Conservation (phyloP, 2,329 filamentous ascomycete genomes). For the Xylogone sp. region DNA sequence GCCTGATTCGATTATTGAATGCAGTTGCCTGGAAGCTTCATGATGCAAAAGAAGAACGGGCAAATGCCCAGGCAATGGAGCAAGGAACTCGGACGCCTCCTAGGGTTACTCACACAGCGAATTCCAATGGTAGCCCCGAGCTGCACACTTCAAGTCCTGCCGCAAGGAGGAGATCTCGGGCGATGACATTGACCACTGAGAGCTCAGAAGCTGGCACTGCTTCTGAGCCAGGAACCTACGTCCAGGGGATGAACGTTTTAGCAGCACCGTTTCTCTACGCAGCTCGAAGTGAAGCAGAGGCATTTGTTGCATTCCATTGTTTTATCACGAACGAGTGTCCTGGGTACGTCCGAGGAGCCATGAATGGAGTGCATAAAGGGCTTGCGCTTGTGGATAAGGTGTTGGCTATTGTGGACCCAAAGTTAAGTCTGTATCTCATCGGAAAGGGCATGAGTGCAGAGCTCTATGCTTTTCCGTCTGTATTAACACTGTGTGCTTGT, state of each 20-base stretch:
- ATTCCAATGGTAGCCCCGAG: slow-evolving; percentile 25
- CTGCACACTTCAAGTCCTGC: slow-evolving; percentile 18
- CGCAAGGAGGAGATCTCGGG: slow-evolving; percentile 44
- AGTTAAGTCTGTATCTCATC: slow-evolving; percentile 78
- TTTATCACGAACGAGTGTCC: slow-evolving; percentile 87
- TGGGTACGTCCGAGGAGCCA: slow-evolving; percentile 89
- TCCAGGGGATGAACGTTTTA: slow-evolving; percentile 98
- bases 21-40: slow-evolving; percentile 92
- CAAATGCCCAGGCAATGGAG: slow-evolving; percentile 10
- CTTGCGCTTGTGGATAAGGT: slow-evolving; percentile 90
- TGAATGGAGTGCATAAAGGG: slow-evolving; percentile 95
- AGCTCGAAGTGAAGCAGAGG: slow-evolving; percentile 89
- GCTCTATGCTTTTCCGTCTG: slow-evolving; percentile 94
- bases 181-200: slow-evolving; percentile 59
- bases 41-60: slow-evolving; percentile 58
- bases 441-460: slow-evolving; percentile 86
- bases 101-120: slow-evolving; percentile 17
- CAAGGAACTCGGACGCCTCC: background rate
- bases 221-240: slow-evolving; percentile 77
- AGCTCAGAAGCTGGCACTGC: slow-evolving; percentile 54
- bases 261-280: slow-evolving; percentile 95
- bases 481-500: slow-evolving; percentile 91
- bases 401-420: slow-evolving; percentile 84
- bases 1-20: slow-evolving; percentile 88
- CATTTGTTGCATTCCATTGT: slow-evolving; percentile 84